Evolutionary conservation across 352 stramenopile genomes (phyloP), one percentile per base, ranked within the genome.

Genomic region (Globisporangium viniferum): DNA sequence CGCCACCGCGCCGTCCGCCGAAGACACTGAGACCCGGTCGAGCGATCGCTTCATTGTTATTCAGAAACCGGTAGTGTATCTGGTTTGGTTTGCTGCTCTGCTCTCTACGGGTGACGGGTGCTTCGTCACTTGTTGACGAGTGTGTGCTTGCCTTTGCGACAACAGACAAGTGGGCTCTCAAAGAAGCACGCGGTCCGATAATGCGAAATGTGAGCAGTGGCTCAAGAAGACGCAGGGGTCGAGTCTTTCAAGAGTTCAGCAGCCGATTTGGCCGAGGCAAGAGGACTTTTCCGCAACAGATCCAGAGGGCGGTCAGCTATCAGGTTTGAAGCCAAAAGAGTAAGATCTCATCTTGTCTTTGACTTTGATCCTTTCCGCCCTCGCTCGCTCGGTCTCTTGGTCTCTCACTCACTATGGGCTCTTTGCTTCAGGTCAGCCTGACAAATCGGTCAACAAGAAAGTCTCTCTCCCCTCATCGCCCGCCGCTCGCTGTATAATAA

Each of bases 1-100:
- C 33, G 10, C 33, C 27, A 29, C 59, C 27, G 41, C 59, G 18
- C 15, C 31, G 18, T 55, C 59, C 2, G n/a, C 20, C 12, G 62
- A 60, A 39, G 67, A 10, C 51, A 62, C 33, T 22, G 73, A 66
- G 68, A 84, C 66, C 64, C 75, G 64, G 29, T 80, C 74, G 59
- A 82, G 79, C 68, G 74, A 82, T 62, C 78, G 78, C 75, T 86
- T 86, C 78, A 86, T 86, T 22, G 61, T 36, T 36, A 29, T 31
- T 31, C 5, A 9, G 22, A 9, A 46, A 62, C 27, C 29, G n/a
- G 39, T 46, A 62, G 1, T 24, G 56, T 9, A 2, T 6, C 56
- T 14, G 20, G 55, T 48, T 31, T 14, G 20, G 55, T 48, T 31
- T 41, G 54, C 18, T 41, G 54, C 27, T 41, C 27, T 9, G 33